Evolutionary conservation across 768 basidiomycete genomes (phyloP).

Genomic region (Artomyces pyxidatus): DNA sequence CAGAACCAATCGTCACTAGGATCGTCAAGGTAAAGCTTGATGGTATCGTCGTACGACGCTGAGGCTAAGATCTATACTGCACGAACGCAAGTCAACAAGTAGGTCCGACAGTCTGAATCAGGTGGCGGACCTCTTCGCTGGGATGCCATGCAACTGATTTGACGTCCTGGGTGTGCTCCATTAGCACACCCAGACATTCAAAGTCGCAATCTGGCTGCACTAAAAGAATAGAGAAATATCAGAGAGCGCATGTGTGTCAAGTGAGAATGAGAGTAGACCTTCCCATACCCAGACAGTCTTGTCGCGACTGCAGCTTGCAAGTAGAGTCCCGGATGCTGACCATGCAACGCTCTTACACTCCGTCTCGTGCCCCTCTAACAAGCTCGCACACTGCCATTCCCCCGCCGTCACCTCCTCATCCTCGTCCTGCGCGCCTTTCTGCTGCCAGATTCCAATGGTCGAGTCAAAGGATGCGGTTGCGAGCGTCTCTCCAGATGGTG

Average conservation of each 20-base stretch:
- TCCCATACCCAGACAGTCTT: slow-evolving; percentile 99
- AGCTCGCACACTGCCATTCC: slow-evolving; percentile 85
- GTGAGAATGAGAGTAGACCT: slow-evolving; percentile 40
- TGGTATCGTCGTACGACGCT: slow-evolving; percentile 93
- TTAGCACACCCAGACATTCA: slow-evolving; percentile 89
- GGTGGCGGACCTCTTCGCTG: slow-evolving; percentile 67
- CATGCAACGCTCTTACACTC: slow-evolving; percentile 71
- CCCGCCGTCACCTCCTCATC: slow-evolving; percentile 22
- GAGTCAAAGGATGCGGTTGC: slow-evolving; percentile 94
- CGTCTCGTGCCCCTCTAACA: slow-evolving; percentile 90
- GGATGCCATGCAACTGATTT: slow-evolving; percentile 96
- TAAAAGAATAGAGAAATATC: slow-evolving; percentile 28
- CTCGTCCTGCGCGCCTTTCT: slow-evolving; percentile 43
- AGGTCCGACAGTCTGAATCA: not conserved
- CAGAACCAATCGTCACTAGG: slow-evolving; percentile 93
- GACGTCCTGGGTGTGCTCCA: slow-evolving; percentile 97
- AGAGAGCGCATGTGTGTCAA: too few relatives aligned
- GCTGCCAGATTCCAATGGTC: slow-evolving; percentile 87
- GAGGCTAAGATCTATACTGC: slow-evolving; percentile 82
- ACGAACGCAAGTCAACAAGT: slow-evolving; percentile 13
- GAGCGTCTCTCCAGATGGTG: slow-evolving; percentile 77
- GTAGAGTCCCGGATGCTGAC: slow-evolving; percentile 37
- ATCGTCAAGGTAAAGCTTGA: slow-evolving; percentile 90
- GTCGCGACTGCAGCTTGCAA: slow-evolving; percentile 94
- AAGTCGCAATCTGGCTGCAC: slow-evolving; percentile 90